Base-by-base conservation (phyloP, 2,329 filamentous ascomycete genomes). In the Colletotrichum shisoi region DNA sequence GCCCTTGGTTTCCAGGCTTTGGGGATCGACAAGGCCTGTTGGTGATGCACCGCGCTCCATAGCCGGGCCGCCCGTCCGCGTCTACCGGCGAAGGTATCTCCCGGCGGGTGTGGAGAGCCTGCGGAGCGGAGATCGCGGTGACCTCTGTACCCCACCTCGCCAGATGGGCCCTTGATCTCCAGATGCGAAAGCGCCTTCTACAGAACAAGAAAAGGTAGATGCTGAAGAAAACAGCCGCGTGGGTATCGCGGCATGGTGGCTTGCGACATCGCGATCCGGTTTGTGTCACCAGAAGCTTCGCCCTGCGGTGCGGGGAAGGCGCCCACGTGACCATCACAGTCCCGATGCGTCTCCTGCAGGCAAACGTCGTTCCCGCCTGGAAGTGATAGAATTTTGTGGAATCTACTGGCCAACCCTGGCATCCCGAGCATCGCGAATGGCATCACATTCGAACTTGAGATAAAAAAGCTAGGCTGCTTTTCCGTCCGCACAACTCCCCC, bases 241-340 rank as follows among this genome's bases (percentile, higher is more conserved):
- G 31, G 21, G 19, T 8, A 17, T n/a, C 31, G 34, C 51, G n/a
- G 39, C 21, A 24, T 6, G 19, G 6, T 51, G 56, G 40, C 34
- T 54, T 63, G 42, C 62, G 48, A 54, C 64, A 67, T 34, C 24
- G 39, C 46, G 11, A 51, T 57, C 44, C 34, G 49, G 17, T 54
- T 19, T 27, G 24, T 57, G 42, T 45, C 42, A 24, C 54, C 54
- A 64, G 65, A 65, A 67, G 61, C 54, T 65, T 67, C 61, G 61
- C 42, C 21, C 46, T 40, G 37, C 27, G 37, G 63, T 64, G 65
- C 61, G 61, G 65, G 65, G 65, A 59, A 67, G 21, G 6, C 12
- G 39, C 17, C 65, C 65, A 67, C 65, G 65, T 67, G 65, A 67
- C 54, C 61, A 3, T 12, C 17, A 13, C 37, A 13, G 21, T 34